These are phyloP conservation scores for Clavispora fructus DNA, from an alignment of 805 yeast species.

Conservation along the genomic window DNA sequence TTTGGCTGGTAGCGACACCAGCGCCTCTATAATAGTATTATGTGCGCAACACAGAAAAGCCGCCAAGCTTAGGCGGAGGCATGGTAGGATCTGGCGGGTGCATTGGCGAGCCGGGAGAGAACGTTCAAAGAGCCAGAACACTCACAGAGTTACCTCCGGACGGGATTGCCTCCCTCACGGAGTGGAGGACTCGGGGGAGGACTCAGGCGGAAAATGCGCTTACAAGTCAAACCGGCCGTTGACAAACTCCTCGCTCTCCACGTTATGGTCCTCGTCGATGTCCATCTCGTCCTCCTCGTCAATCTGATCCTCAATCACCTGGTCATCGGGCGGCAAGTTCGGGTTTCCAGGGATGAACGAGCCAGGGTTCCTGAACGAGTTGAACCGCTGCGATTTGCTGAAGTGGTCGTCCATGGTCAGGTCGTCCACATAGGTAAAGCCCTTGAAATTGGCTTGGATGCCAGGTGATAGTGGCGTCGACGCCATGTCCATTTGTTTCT, in stretches of 20 bases:
- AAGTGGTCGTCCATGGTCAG: conserved; percentile 87
- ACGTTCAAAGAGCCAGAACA: too few relatives aligned
- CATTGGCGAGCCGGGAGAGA: too few relatives aligned
- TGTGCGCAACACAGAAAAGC: background rate
- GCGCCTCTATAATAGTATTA: background rate
- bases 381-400: conserved; percentile 33
- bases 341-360: conserved; percentile 79
- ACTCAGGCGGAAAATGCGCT: background rate
- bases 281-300: conserved; percentile 44
- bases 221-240: conserved; percentile 85
- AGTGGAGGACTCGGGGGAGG: too few relatives aligned
- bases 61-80: background rate
- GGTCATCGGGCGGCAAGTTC: conserved; percentile 76
- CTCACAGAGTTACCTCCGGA: too few relatives aligned
- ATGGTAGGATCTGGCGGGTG: too few relatives aligned
- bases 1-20: background rate
- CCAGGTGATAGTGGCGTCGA: conserved; percentile 89
- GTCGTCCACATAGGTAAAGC: conserved; percentile 94
- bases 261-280: conserved; percentile 50
- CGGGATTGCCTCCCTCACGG: too few relatives aligned
- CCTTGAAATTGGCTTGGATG: conserved; percentile 92
- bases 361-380: conserved; percentile 46
- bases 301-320: conserved; percentile 64
- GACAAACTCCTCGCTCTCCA: conserved; percentile 75
- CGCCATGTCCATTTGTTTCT: conserved; percentile 56